Conservation (phyloP, 1,139 yeast genomes). For the Pichia sp. region DNA sequence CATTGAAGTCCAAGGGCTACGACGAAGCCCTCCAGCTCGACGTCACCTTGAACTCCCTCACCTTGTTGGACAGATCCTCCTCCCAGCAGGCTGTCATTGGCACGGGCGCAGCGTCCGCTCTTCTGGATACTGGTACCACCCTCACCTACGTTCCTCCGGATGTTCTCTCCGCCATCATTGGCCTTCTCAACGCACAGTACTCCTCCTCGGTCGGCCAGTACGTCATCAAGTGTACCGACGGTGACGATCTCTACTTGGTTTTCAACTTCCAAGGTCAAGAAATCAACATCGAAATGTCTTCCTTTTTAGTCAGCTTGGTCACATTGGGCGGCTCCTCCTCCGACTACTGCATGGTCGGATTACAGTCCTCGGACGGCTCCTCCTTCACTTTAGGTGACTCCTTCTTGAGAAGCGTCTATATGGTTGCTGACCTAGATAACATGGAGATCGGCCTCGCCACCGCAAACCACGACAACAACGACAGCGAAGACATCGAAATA, state of each 20-base stretch:
- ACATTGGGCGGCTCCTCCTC: conserved; percentile 9
- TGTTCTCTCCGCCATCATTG: conserved; percentile 39
- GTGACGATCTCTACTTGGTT: conserved; percentile 33
- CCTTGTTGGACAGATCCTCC: conserved; percentile 9
- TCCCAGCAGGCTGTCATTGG: conserved; percentile 34
- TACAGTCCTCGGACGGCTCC: conserved; percentile 31
- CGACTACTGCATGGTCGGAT: conserved; percentile 15
- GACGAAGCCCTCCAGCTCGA: conserved; percentile 39
- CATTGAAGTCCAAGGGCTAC: conserved; percentile 30
- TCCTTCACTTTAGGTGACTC: conserved; percentile 60
- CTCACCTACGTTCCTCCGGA: conserved; percentile 47
- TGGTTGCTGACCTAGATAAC: conserved; percentile 71
- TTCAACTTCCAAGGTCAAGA: conserved; percentile 49
- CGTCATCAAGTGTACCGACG: conserved; percentile 32
- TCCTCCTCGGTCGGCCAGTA: conserved; percentile 34
- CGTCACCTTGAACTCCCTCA: conserved; percentile 38
- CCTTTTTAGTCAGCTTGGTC: conserved; percentile 30
- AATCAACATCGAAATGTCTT: conserved; percentile 43
- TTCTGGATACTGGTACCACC: conserved; percentile 69
- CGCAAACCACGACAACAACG: conserved; percentile 27
- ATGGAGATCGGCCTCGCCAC: conserved; percentile 65
- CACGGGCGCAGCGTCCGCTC: conserved; percentile 39
- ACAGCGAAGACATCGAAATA: conserved; percentile 13
- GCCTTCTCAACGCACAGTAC: conserved; percentile 38
- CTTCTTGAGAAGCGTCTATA: conserved; percentile 67